Evolutionary conservation across 2,329 filamentous ascomycete genomes (phyloP).

Genomic region (Trichoderma harzianum): DNA sequence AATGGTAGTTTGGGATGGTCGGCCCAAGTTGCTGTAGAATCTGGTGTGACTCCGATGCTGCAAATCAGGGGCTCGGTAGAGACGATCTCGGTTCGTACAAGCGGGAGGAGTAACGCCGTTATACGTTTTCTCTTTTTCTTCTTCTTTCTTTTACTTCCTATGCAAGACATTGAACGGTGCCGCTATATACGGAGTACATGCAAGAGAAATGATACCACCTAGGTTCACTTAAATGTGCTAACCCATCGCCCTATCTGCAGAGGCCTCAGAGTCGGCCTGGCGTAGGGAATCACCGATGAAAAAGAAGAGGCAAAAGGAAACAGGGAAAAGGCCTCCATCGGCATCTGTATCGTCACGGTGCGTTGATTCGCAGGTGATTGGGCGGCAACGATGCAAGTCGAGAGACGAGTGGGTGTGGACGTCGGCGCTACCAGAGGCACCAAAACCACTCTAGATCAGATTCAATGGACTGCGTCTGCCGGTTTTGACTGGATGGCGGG

Average conservation of each 20-base stretch:
- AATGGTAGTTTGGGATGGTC: not conserved
- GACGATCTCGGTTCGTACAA: conserved; percentile 3
- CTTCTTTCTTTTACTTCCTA: no score
- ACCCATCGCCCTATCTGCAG: not conserved
- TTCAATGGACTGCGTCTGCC: not conserved
- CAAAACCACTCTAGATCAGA: not conserved
- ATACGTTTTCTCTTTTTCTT: not conserved
- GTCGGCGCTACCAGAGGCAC: not conserved
- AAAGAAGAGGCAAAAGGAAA: not conserved
- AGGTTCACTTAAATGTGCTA: not conserved
- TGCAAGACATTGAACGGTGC: not conserved
- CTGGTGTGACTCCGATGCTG: conserved; percentile 1
- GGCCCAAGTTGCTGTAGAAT: not conserved
- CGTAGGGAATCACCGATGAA: not conserved
- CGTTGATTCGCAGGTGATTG: not conserved
- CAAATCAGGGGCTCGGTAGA: conserved; percentile 9
- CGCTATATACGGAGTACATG: not conserved
- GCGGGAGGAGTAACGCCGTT: not conserved
- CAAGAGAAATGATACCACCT: not conserved
- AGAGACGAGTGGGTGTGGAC: not conserved
- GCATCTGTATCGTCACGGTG: not conserved
- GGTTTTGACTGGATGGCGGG: not conserved
- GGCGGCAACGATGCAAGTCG: not conserved
- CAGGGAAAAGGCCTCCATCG: not conserved
- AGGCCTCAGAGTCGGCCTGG: not conserved